Conservation (phyloP, 129 eudicot genomes). For the Gnaphalium uliginosum region DNA sequence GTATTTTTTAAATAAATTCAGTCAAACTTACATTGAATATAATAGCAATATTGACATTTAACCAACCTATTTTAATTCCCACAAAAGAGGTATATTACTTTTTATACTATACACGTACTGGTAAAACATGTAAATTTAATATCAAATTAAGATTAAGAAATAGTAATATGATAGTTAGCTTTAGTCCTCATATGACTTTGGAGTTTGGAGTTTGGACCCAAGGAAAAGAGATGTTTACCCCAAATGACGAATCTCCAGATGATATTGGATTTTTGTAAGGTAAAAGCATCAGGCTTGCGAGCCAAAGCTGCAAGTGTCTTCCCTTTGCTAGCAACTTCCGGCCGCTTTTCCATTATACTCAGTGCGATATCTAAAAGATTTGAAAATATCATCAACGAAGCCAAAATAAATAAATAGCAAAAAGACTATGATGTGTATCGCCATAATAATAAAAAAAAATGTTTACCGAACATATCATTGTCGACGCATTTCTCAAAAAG, state of each 20-base stretch:
- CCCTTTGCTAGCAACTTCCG: neutral
- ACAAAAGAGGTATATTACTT: too few relatives aligned
- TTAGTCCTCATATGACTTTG: neutral
- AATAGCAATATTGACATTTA: too few relatives aligned
- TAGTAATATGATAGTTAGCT: neutral
- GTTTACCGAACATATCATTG: conserved; percentile 3
- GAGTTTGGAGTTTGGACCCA: too few relatives aligned
- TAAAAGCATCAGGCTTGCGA: conserved; percentile 19
- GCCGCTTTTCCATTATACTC: conserved; percentile 1
- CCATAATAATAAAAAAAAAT: too few relatives aligned
- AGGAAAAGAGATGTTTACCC: neutral
- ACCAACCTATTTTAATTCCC: too few relatives aligned
- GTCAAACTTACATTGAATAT: too few relatives aligned
- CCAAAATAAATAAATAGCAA: neutral
- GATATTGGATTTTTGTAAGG: neutral
- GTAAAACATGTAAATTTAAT: too few relatives aligned
- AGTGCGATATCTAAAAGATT: conserved; percentile 36
- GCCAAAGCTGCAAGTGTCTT: conserved; percentile 19
- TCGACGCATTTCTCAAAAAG: neutral
- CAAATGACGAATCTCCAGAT: neutral
- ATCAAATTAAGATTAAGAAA: too few relatives aligned
- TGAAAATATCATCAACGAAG: neutral
- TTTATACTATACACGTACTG: too few relatives aligned
- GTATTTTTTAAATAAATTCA: too few relatives aligned
- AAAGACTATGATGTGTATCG: neutral